These are phyloP conservation scores for Alternaria novae-zelandiae DNA, from an alignment of 2,329 filamentous ascomycete species.

Conservation along the genomic window DNA sequence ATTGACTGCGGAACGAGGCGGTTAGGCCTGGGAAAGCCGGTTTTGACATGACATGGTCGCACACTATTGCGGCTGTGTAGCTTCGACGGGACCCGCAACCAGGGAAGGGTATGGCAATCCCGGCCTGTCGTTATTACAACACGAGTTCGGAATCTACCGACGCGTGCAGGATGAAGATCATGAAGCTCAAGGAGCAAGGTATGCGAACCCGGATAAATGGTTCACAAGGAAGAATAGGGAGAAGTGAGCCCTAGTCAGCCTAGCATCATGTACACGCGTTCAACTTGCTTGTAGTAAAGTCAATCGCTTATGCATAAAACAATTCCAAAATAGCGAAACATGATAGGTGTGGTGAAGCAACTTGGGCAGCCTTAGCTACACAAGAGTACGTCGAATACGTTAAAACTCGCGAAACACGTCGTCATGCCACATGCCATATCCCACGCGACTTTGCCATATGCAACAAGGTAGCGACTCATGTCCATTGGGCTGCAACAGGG, in stretches of 20 bases:
- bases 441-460: constrained; percentile 9
- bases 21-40: constrained; percentile 4
- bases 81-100: constrained; percentile 8
- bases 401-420: constrained; percentile 12
- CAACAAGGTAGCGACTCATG: constrained; percentile 9
- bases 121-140: constrained; percentile 6
- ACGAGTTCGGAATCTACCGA: constrained; percentile 11
- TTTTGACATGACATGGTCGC: constrained; percentile 6
- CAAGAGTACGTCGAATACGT: constrained; percentile 2
- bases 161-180: not conserved
- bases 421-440: not conserved
- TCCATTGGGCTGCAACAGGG: constrained; percentile 15
- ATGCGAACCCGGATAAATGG: not conserved
- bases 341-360: constrained; percentile 9
- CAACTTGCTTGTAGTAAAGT: not conserved
- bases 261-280: constrained; percentile 10
- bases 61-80: constrained; percentile 5
- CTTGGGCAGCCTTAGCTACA: constrained; percentile 2
- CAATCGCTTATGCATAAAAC: constrained; percentile 6
- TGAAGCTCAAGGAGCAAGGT: not conserved
- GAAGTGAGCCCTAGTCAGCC: constrained; percentile 1
- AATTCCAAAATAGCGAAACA: constrained; percentile 7
- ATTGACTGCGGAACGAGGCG: constrained; percentile 1
- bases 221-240: not conserved
- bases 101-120: constrained; percentile 2